Evolutionary conservation across 228 moss, liverwort and hornwort species (phyloP), one percentile per base, ranked within the genome.

Genomic region (Sphagnum fallax): DNA sequence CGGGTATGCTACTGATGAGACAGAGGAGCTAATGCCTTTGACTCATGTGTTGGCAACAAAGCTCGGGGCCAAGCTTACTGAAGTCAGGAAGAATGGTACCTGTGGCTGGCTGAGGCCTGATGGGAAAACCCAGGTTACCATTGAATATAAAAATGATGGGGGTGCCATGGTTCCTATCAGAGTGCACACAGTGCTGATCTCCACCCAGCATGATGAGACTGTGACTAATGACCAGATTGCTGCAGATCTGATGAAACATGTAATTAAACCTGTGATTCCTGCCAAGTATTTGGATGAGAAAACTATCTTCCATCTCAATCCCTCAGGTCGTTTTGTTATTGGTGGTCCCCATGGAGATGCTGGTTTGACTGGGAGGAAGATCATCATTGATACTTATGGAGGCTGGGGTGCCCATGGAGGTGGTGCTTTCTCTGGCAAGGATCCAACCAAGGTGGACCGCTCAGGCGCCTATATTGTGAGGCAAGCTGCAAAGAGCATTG

Each of bases 141-240:
- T 93, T 48, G 93, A 93, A 81, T 93, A 93, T 68, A 75, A 63
- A 74, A 91, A 93, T 60, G 93, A 91, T 0, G 84, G 83, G 0
- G 93, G 93, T 14, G 93, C 93, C 6, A 89, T 79, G 91, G 85
- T 93, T 18, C 93, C 93, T 0, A 50, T 93, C 49, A 72, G 93
- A 52, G 90, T 93, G 70, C 93, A 93, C 80, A 93, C 93, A 0
- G 91, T 93, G 67, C 53, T 93, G 80, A 93, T 93, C 60, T 93
- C 93, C 6, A 93, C 91, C 0, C 93, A 93, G 87, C 93, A 93
- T 76, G 93, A 93, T 70, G 93, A 93, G 93, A 93, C 84, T 4
- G 91, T 93, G 70, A 93, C 93, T 53, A 93, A 93, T 70, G 93
- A 93, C 81, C 91, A 90, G 82, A 93, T 93, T 73, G 93, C 93